Evolutionary conservation across 176 grass and related monocot species (phyloP), one percentile per base, ranked within the genome.

Genomic region (Pharus latifolius): DNA sequence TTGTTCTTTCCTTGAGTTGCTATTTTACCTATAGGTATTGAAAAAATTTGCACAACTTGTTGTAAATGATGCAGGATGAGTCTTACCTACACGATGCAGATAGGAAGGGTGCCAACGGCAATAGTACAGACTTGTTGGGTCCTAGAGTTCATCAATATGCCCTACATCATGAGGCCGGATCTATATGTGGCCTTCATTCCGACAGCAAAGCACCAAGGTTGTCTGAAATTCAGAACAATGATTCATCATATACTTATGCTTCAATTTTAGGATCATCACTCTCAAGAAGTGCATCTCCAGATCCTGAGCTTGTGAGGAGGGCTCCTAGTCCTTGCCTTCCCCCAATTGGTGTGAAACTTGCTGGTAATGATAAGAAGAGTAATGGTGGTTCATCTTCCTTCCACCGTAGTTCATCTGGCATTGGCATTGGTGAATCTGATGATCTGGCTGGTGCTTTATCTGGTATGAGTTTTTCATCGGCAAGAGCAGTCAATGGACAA

Each of bases 211-310:
- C n/a, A 42, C 63, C 65, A 68, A 59, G 33, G 22, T 24, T 68
- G 25, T 17, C 51, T 46, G 75, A 30, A 17, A 57, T 59, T 18
- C 50, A 69, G 45, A 78, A 60, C 22, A 79, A 67, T 71, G 57
- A 51, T 15, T 81, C 31, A 26, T 48, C 50, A 25, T 64, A 77
- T 41, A 44, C 34, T 37, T 87, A 75, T 60, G 56, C 57, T 14
- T 78, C 78, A 57, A 56, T 82, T 27, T 77, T 87, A 69, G 72
- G 57, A 31, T 74, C 84, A 65, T 74, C 78, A 31, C 58, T 82
- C 65, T 78, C 65, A 30, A 69, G 59, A 76, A 82, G 42, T 72
- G 56, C 63, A 45, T 70, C 77, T 11, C 76, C 83, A 60, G 70
- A 80, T 43, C 83, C 46, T 15, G 66, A 86, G 31, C 30, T 70